phyloP scores from a whole-genome alignment of 139 green algal species.

The Coelastrella sp. region DNA sequence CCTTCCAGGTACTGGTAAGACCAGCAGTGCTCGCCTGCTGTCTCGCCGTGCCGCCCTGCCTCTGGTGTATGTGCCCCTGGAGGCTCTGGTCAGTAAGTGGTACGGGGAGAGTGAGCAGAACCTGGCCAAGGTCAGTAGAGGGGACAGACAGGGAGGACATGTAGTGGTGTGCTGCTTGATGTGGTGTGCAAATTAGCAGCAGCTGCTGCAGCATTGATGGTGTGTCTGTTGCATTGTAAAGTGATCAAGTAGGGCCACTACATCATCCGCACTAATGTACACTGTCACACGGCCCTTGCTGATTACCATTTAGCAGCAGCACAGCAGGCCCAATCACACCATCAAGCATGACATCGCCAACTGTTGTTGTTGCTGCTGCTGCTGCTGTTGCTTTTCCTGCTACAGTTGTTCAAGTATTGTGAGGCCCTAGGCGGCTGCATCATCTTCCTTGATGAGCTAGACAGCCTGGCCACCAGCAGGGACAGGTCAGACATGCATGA shows the following conservation, averaged over 20 bases:
- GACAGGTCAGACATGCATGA: constrained; percentile 44
- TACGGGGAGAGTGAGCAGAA: constrained; percentile 80
- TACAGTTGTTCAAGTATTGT: constrained; percentile 59
- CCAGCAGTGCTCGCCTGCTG: constrained; percentile 85
- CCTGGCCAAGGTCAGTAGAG: constrained; percentile 39
- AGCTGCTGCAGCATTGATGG: neutral
- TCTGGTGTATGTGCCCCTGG: constrained; percentile 94
- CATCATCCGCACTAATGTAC: too few species aligned
- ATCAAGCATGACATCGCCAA: neutral
- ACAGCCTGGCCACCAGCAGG: constrained; percentile 46
- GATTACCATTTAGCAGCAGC: too few species aligned
- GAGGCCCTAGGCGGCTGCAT: constrained; percentile 63
- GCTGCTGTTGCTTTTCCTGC: too few species aligned
- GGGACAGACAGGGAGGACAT: neutral
- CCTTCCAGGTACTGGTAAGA: constrained; percentile 86
- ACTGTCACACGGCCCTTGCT: too few species aligned
- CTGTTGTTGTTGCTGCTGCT: neutral
- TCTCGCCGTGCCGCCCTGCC: constrained; percentile 75
- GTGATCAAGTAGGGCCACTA: too few species aligned
- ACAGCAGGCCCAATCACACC: too few species aligned
- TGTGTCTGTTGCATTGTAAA: neutral
- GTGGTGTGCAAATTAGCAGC: neutral
- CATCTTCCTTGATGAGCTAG: constrained; percentile 62
- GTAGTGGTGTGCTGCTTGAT: neutral
- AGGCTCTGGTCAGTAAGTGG: constrained; percentile 84